phyloP scores from a whole-genome alignment of 1,284 basidiomycete genomes.

The Tausonia pullulans region DNA sequence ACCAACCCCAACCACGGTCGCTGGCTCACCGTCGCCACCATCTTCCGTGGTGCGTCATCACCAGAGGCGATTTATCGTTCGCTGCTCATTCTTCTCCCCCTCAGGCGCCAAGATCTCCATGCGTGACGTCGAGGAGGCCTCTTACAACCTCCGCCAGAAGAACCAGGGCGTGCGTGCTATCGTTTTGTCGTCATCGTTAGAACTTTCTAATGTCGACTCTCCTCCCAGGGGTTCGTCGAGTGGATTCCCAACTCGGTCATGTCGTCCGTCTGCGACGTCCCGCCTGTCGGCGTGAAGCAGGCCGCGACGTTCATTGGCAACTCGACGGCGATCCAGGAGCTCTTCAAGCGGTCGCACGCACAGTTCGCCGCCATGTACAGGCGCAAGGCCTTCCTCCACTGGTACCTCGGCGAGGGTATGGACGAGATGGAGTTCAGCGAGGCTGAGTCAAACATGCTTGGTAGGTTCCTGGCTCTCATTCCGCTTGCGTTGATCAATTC shows the following conservation, averaged over 20 bases:
- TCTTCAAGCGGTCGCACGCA: slow-evolving; percentile 71
- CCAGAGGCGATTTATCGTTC: not conserved
- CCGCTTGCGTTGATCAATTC: not conserved
- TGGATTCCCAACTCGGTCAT: slow-evolving; percentile 28
- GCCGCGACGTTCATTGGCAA: slow-evolving; percentile 72
- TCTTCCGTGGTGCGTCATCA: slow-evolving; percentile 55
- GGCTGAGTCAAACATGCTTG: slow-evolving; percentile 30
- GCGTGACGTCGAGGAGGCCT: slow-evolving; percentile 50
- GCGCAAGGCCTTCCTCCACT: slow-evolving; percentile 74
- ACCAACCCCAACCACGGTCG: slow-evolving; percentile 17
- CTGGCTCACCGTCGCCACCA: slow-evolving; percentile 64
- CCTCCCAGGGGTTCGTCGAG: slow-evolving; percentile 7
- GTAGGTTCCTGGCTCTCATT: not conserved
- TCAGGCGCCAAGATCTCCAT: slow-evolving; percentile 45
- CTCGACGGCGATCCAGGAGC: slow-evolving; percentile 76
- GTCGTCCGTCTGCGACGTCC: slow-evolving; percentile 42
- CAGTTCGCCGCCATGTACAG: slow-evolving; percentile 48
- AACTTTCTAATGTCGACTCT: not conserved
- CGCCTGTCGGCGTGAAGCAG: slow-evolving; percentile 64
- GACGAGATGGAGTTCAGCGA: slow-evolving; percentile 58
- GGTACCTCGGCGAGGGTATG: slow-evolving; percentile 88
- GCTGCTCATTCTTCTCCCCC: not conserved
- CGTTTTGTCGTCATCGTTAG: not conserved
- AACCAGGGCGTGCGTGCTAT: slow-evolving; percentile 1
- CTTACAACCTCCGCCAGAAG: slow-evolving; percentile 15